phyloP scores from a whole-genome alignment of 352 stramenopile genomes.

The Pythium diclinum region DNA sequence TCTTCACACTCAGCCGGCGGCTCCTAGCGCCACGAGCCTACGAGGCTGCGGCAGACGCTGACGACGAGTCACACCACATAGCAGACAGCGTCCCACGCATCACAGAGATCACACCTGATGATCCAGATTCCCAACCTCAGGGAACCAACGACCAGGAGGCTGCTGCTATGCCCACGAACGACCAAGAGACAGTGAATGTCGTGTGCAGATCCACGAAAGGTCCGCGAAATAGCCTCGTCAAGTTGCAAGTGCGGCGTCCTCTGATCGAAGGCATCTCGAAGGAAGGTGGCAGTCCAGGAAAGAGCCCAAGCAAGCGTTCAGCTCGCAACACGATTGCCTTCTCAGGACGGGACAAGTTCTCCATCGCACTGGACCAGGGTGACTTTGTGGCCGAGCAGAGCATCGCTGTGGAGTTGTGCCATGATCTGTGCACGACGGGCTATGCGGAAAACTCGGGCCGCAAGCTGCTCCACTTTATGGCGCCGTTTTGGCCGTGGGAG shows the following conservation, averaged over 20 bases:
- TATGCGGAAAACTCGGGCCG: constrained; percentile 60
- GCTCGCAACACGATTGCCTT: constrained; percentile 16
- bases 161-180: neutral
- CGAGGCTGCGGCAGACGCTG: neutral
- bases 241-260: constrained; percentile 24
- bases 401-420: constrained; percentile 63
- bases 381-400: constrained; percentile 45
- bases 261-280: neutral
- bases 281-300: neutral
- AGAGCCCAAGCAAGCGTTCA: neutral
- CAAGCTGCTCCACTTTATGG: constrained; percentile 64
- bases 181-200: constrained; percentile 28
- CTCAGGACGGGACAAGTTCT: constrained; percentile 6
- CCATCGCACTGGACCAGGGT: constrained; percentile 24
- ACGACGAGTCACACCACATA: neutral
- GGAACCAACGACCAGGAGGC: neutral
- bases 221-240: constrained; percentile 25
- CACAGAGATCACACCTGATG: neutral
- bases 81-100: neutral
- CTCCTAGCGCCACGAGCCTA: constrained; percentile 5
- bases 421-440: constrained; percentile 74
- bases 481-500: constrained; percentile 52
- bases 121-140: neutral
- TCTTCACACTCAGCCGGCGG: constrained; percentile 18
- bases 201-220: constrained; percentile 29